Evolutionary conservation across 768 basidiomycete genomes (phyloP).

Genomic region (Podaxis sp.): DNA sequence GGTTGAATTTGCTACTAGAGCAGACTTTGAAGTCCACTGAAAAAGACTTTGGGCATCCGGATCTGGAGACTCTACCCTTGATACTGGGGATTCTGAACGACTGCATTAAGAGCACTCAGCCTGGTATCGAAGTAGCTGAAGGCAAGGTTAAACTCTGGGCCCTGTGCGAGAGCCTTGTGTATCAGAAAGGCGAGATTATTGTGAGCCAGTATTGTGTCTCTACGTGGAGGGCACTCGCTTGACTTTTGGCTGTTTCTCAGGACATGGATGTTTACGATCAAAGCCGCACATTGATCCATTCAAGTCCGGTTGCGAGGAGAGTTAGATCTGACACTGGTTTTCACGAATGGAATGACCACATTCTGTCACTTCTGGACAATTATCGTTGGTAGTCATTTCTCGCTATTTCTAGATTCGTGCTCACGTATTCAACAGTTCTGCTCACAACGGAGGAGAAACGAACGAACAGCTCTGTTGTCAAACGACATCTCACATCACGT

Average conservation of each 20-base stretch:
- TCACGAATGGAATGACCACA: constrained; percentile 66
- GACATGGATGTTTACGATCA: constrained; percentile 83
- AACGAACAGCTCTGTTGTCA: constrained; percentile 40
- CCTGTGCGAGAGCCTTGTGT: constrained; percentile 72
- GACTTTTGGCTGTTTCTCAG: constrained; percentile 36
- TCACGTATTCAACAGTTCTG: constrained; percentile 45
- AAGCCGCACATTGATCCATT: constrained; percentile 68
- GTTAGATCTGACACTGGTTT: constrained; percentile 64
- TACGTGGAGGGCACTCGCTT: not conserved
- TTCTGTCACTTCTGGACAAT: constrained; percentile 72
- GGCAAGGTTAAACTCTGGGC: constrained; percentile 87
- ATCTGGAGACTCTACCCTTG: constrained; percentile 74
- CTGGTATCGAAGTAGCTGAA: constrained; percentile 90
- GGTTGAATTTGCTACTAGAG: constrained; percentile 73
- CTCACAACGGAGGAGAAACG: constrained; percentile 62
- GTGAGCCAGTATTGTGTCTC: constrained; percentile 40
- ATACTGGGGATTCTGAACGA: constrained; percentile 66
- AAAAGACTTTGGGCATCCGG: constrained; percentile 70
- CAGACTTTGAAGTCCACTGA: constrained; percentile 66
- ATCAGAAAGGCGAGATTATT: constrained; percentile 79
- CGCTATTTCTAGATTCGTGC: not conserved
- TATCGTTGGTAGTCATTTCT: constrained; percentile 50
- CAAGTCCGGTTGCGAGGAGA: constrained; percentile 62
- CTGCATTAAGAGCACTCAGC: constrained; percentile 82
- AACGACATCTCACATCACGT: constrained; percentile 60